phyloP scores from a whole-genome alignment of 176 grass and related monocot genomes.

The Oryza officinalis region DNA sequence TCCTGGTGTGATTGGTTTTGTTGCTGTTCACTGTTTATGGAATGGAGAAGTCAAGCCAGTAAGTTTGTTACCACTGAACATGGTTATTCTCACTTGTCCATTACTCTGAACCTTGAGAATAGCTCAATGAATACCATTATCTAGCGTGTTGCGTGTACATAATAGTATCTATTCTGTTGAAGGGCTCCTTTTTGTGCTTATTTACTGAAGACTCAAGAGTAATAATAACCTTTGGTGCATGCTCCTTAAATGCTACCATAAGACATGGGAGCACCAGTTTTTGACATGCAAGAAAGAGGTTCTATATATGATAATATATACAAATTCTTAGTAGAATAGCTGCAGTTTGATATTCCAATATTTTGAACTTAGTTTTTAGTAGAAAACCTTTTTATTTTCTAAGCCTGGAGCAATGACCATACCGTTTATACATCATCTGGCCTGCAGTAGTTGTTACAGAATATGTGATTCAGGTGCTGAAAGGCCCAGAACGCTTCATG shows the following conservation, averaged over 20 bases:
- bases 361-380: background rate
- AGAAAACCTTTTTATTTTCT: background rate
- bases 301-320: background rate
- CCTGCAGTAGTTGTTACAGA: background rate
- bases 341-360: background rate
- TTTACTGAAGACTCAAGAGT: background rate
- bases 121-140: background rate
- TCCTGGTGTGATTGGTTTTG: conserved; percentile 80
- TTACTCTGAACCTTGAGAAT: conserved; percentile 6
- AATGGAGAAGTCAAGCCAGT: conserved; percentile 83
- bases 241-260: background rate
- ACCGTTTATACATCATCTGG: background rate
- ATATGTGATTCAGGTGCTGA: background rate
- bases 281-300: conserved; percentile 8
- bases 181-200: background rate
- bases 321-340: background rate
- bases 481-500: background rate
- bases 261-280: background rate
- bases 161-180: background rate
- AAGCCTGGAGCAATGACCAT: background rate
- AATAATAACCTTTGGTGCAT: background rate
- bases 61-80: conserved; percentile 13
- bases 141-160: background rate
- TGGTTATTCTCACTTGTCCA: background rate
- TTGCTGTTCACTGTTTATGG: conserved; percentile 76